Base-by-base conservation (phyloP, 495 filamentous ascomycete species). In the Penicillium steckii region DNA sequence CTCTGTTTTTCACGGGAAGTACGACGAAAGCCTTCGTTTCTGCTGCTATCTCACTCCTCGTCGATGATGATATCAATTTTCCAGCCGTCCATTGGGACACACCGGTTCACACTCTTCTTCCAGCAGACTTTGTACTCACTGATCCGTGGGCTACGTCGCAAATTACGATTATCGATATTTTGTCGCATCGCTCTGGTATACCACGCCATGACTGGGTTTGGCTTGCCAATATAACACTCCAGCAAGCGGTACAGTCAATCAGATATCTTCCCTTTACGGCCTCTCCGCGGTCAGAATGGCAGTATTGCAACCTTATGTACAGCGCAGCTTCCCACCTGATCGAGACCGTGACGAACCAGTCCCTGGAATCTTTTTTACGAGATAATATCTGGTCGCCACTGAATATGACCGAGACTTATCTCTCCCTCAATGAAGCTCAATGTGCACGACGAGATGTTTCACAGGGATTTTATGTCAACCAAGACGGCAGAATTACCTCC, bases 11-110 rank as follows among this genome's bases (percentile, higher is more conserved):
- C 51, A 62, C 57, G 15, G 47, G 68, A 51, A 78, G 75, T 51
- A 82, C 79, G 5, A 82, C 77, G 24, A 82, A 84, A 57, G 73
- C 78, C 12, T 82, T 80, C 67, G 76, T 72, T 17, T 73, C 76
- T 3, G 77, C 80, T 8, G 60, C 64, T 22, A 49, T 77, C 1
- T 71, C 75, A 17, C 60, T 74, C 3, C 66, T 82, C 1, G 70
- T 82, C 29, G 68, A 71, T 7, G 67, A 74, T 24, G 45, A 50
- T 27, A 53, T 60, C 22, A 57, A 55, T 18, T 57, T 53, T 37
- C 61, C 67, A 22, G 51, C 65, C 8, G 52, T 82, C 10, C 56
- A 65, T 47, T 83, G 73, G 62, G 62, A 68, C 13, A 81, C 78
- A 6, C 75, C 73, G 15, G 60, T 84, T 29, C 48, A 66, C 24